phyloP scores from a whole-genome alignment of 2,329 filamentous ascomycete species.

The Colletotrichum sublineola region DNA sequence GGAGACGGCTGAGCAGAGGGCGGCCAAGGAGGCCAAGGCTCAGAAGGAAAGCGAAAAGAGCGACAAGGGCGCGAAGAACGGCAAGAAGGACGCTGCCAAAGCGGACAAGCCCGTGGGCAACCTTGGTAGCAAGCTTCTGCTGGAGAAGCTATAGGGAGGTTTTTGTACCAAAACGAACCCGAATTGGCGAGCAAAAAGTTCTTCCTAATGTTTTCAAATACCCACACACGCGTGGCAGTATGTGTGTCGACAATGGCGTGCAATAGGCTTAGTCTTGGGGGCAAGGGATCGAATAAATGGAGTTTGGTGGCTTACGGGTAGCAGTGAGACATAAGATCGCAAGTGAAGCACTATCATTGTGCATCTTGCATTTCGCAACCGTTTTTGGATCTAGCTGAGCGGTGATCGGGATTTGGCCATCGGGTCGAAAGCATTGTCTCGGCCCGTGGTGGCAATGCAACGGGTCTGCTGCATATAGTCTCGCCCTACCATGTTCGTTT shows the following conservation, averaged over 20 bases:
- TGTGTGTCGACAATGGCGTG: constrained; percentile 31
- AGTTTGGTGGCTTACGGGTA: constrained; percentile 19
- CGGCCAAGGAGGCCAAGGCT: constrained; percentile 63
- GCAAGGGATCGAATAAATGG: constrained; percentile 24
- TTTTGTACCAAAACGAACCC: constrained; percentile 23
- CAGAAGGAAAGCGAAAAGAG: constrained; percentile 57
- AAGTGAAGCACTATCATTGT: neutral
- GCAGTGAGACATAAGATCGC: neutral
- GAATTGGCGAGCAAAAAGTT: constrained; percentile 35
- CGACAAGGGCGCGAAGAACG: constrained; percentile 57
- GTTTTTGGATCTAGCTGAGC: constrained; percentile 10
- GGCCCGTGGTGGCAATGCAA: constrained; percentile 23
- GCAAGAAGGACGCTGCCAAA: constrained; percentile 58
- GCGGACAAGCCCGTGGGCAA: constrained; percentile 67
- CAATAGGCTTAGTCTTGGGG: constrained; percentile 30
- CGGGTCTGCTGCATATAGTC: constrained; percentile 26
- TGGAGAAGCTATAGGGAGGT: constrained; percentile 64
- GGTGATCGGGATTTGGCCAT: constrained; percentile 2
- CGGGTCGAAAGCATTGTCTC: constrained; percentile 14
- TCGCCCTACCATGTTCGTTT: constrained; percentile 29
- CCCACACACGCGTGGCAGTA: constrained; percentile 32
- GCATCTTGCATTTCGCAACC: constrained; percentile 7
- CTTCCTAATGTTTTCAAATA: constrained; percentile 35
- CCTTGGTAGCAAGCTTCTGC: constrained; percentile 70
- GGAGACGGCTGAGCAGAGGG: constrained; percentile 67